These are phyloP conservation scores for Kodamaea kaohsiungensis DNA, from an alignment of 805 yeast genomes.

Conservation along the genomic window DNA sequence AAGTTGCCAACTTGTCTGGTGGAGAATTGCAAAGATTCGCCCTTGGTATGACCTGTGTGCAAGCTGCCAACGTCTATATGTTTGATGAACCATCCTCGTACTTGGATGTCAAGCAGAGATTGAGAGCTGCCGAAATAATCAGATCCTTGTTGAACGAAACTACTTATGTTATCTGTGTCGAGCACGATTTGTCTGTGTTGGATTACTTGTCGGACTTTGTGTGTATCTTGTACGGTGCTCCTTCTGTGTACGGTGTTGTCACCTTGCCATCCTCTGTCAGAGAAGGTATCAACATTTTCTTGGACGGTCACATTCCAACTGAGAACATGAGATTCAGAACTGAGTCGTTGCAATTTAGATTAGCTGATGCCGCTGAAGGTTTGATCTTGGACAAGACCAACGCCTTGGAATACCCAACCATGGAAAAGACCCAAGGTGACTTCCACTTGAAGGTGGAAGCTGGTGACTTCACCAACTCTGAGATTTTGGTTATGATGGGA, in stretches of 20 bases:
- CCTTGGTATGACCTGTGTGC: constrained; percentile 95
- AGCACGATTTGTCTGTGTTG: constrained; percentile 96
- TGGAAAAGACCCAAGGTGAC: constrained; percentile 95
- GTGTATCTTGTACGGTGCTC: constrained; percentile 96
- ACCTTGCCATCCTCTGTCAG: constrained; percentile 95
- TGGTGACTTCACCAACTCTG: constrained; percentile 95
- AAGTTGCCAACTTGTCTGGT: constrained; percentile 88
- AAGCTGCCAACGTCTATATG: constrained; percentile 94
- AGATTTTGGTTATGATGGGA: constrained; percentile 98
- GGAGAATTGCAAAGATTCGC: constrained; percentile 99
- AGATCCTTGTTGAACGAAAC: constrained; percentile 79
- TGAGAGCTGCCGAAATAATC: constrained; percentile 93
- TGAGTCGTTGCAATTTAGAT: constrained; percentile 90
- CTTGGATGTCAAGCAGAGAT: constrained; percentile 97
- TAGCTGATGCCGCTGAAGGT: constrained; percentile 85
- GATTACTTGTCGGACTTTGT: constrained; percentile 96
- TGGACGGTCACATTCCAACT: constrained; percentile 96
- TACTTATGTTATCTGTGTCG: constrained; percentile 91
- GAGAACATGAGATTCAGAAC: constrained; percentile 97
- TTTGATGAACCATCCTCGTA: constrained; percentile 99
- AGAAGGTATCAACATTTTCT: constrained; percentile 98
- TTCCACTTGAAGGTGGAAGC: constrained; percentile 78
- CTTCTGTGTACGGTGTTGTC: constrained; percentile 98
- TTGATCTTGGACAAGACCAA: constrained; percentile 76
- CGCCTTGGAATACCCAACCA: constrained; percentile 72